Evolutionary conservation across 768 basidiomycete species (phyloP), one percentile per base, ranked within the genome.

Genomic region (Termitomyces sp.): DNA sequence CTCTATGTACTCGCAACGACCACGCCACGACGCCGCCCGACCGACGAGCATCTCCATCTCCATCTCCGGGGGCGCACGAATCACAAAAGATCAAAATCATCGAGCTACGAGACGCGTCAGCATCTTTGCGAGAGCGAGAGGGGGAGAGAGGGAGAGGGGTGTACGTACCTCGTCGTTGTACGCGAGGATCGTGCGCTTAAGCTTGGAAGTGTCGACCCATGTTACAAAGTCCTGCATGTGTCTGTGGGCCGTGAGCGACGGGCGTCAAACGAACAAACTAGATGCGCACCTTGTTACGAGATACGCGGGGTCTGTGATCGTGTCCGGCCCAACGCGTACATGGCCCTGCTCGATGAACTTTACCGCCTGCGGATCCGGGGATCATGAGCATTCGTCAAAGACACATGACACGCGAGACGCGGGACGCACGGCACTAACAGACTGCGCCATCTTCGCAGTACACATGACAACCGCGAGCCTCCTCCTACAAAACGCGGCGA

Each of bases 161-260:
- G 23, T 1, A 23, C 23, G 23, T 23, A 23, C 23, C 85, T 97
- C 89, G 75, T 97, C 95, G 71, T 99, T 99, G 81, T 99, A 99
- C 60, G 79, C 75, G 90, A 95, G 89, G 74, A 98, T 86, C 0
- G 93, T 95, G 56, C 96, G 82, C 85, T 96, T 98, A 69, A 98
- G 83, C 71, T 96, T 96, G 64, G 93, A 95, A 28, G 93, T 93
- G 70, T 98, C 95, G 23, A 98, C 95, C 97, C 97, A 99, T 38
- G 97, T 99, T 48, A 98, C 93, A 74, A 95, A 99, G 80, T 99
- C 97, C 69, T 98, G 95, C 95, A 97, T 95, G 64, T 94, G 91
- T 67, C 96, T 92, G 28, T 28, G 53, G 14, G 53, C 28, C 50
- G 43, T 3, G 23, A 23, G 23, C 97, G 66, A 99, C 91, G 71